These are phyloP conservation scores for Drosera capensis DNA, from an alignment of 148 eudicot genomes.

Conservation along the genomic window DNA sequence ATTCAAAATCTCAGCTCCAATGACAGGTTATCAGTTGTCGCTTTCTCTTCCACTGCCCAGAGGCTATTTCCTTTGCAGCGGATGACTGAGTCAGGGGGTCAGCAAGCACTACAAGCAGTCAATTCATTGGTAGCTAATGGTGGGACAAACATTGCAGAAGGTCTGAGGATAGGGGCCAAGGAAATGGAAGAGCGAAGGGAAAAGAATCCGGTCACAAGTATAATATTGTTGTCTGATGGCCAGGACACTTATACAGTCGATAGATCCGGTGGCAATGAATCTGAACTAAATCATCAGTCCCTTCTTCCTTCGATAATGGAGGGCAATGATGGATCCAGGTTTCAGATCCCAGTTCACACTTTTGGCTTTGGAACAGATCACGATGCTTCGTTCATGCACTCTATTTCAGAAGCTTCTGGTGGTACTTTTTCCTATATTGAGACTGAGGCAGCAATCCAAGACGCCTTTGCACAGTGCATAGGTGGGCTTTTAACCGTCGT, in stretches of 20 bases:
- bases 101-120: slow-evolving; percentile 58
- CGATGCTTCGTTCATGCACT: slow-evolving; percentile 66
- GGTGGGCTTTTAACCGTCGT: slow-evolving; percentile 83
- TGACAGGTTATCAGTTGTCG: slow-evolving; percentile 65
- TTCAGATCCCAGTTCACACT: slow-evolving; percentile 65
- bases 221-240: slow-evolving; percentile 80
- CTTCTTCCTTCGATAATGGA: slow-evolving; percentile 49
- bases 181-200: slow-evolving; percentile 61
- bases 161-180: slow-evolving; percentile 59
- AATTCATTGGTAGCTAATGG: slow-evolving; percentile 61
- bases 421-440: slow-evolving; percentile 89
- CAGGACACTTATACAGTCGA: slow-evolving; percentile 58
- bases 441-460: slow-evolving; percentile 61
- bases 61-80: slow-evolving; percentile 64
- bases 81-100: slow-evolving; percentile 55
- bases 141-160: slow-evolving; percentile 86
- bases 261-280: slow-evolving; percentile 16
- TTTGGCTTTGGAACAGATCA: slow-evolving; percentile 85
- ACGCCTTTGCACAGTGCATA: slow-evolving; percentile 91
- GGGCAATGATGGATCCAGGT: slow-evolving; percentile 19
- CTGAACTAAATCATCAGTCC: slow-evolving; percentile 24
- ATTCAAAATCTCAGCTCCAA: slow-evolving; percentile 64
- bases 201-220: slow-evolving; percentile 64
- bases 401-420: slow-evolving; percentile 64
- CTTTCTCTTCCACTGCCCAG: slow-evolving; percentile 69